Base-by-base conservation (phyloP, 2,329 filamentous ascomycete genomes). In the Acrodontium crateriforme region DNA sequence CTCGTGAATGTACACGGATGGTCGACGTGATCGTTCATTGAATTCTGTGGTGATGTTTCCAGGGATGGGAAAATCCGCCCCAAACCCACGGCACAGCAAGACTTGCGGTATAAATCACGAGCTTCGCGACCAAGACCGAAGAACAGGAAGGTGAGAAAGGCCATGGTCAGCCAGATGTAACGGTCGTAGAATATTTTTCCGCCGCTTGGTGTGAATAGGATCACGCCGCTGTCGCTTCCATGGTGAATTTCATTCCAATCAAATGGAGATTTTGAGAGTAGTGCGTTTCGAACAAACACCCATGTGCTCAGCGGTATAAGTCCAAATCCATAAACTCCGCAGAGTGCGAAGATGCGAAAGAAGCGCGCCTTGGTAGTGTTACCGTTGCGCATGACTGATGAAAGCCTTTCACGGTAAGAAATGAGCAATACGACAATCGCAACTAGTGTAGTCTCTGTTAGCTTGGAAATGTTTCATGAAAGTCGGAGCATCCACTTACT, bases 101-200 rank as follows among this genome's bases (percentile, higher is more conserved):
- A 54, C 3, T 50, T 47, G 28, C 55, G 56, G 43, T 75, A 76
- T 49, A 69, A 65, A 14, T 56, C 53, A 3, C 58, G 53, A 0
- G 73, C 73, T 41, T 79, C 74, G 15, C 55, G 57, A 16, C 74
- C 74, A 10, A 72, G 63, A 6, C 75, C 74, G 38, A 78, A 78
- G 41, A 74, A 67, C n/a, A 66, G 28, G 44, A 78, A 78, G 9
- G 71, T 51, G 15, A 72, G 32, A 33, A 67, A 61, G 0, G 67
- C 69, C 3, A 62, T 55, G 0, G 45, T 59, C 7, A 76, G 53
- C 25, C 67, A 62, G 12, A 67, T 57, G 69, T 70, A 79, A 16
- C 65, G 62, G 42, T 75, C 67, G 34, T 65, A 65, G 23, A 57
- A 47, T 20, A 67, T 53, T 2, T 37, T 7, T 18, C 67, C 61